Evolutionary conservation across 2,329 filamentous ascomycete species (phyloP).

Genomic region (Aureobasidium sp.): DNA sequence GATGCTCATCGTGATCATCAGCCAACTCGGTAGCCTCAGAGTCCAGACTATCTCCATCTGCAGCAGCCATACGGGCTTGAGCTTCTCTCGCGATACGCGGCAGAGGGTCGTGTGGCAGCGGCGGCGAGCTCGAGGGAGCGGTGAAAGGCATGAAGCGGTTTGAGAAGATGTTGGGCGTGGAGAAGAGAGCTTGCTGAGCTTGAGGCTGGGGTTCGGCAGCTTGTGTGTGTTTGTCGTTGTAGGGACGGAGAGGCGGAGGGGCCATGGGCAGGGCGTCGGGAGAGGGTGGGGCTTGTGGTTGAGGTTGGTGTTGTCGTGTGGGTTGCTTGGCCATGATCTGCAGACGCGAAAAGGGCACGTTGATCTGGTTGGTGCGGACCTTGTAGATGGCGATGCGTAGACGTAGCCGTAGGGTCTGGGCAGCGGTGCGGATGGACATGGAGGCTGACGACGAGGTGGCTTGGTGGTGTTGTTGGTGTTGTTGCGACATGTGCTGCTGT

Average conservation of each 20-base stretch:
- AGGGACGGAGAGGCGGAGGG: conserved; percentile 1
- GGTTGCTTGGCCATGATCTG: conserved; percentile 19
- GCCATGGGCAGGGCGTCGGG: conserved; percentile 9
- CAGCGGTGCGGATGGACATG: conserved; percentile 34
- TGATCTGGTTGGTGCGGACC: conserved; percentile 63
- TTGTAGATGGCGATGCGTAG: conserved; percentile 69
- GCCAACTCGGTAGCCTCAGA: conserved; percentile 15
- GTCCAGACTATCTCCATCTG: conserved; percentile 10
- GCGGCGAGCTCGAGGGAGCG: conserved; percentile 13
- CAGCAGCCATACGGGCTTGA: conserved; percentile 10
- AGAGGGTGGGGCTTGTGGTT: background rate
- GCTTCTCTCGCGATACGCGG: conserved; percentile 8
- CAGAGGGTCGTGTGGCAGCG: conserved; percentile 1
- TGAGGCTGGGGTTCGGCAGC: background rate
- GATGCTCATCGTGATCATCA: conserved; percentile 7
- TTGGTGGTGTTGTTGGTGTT: background rate
- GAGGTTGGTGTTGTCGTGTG: background rate
- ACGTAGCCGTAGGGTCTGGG: conserved; percentile 60
- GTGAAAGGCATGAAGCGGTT: conserved; percentile 12
- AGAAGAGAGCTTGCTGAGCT: conserved; percentile 1
- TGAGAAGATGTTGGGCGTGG: conserved; percentile 13
- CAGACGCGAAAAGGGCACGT: conserved; percentile 57
- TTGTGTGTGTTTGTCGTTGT: background rate
- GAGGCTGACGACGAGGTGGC: background rate
- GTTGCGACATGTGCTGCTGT: conserved; percentile 24